Evolutionary conservation across 2,329 filamentous ascomycete genomes (phyloP).

Genomic region (Exophiala phaeomuriformis): DNA sequence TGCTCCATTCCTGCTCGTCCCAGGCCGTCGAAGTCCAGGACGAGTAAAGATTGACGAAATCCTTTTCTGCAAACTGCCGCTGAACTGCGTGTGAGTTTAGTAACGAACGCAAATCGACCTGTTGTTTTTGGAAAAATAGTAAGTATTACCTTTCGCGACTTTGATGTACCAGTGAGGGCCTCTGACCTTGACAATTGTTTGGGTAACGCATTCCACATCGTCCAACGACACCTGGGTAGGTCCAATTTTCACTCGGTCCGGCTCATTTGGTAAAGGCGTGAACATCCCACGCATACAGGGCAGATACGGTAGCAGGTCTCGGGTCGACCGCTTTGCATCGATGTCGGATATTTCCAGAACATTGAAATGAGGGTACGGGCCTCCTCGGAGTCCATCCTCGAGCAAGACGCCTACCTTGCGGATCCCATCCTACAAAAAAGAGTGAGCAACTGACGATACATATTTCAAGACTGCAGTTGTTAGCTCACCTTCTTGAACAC

Average conservation of each 20-base stretch:
- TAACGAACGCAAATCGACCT: conserved; percentile 35
- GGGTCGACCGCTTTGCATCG: conserved; percentile 63
- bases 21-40: conserved; percentile 69
- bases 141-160: conserved; percentile 43
- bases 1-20: conserved; percentile 73
- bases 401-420: conserved; percentile 75
- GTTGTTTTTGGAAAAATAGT: conserved; percentile 9
- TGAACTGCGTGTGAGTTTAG: conserved; percentile 42
- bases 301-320: conserved; percentile 81
- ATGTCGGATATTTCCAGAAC: conserved; percentile 69
- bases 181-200: conserved; percentile 51
- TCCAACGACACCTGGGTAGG: conserved; percentile 62
- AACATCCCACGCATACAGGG: conserved; percentile 62
- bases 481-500: conserved; percentile 61
- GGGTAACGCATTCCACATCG: conserved; percentile 79
- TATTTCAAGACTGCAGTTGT: neutral
- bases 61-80: conserved; percentile 56
- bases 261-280: conserved; percentile 58
- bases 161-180: conserved; percentile 43
- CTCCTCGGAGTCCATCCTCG: conserved; percentile 60
- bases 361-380: conserved; percentile 62
- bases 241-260: conserved; percentile 61
- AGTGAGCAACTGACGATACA: conserved; percentile 25
- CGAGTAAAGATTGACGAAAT: conserved; percentile 60
- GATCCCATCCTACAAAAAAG: conserved; percentile 57